A percentile compares a stretch with the other conserved stretches of the same genome.
Conservation (phyloP, 805 yeast genomes). For the Wickerhamiella brachini region DNA sequence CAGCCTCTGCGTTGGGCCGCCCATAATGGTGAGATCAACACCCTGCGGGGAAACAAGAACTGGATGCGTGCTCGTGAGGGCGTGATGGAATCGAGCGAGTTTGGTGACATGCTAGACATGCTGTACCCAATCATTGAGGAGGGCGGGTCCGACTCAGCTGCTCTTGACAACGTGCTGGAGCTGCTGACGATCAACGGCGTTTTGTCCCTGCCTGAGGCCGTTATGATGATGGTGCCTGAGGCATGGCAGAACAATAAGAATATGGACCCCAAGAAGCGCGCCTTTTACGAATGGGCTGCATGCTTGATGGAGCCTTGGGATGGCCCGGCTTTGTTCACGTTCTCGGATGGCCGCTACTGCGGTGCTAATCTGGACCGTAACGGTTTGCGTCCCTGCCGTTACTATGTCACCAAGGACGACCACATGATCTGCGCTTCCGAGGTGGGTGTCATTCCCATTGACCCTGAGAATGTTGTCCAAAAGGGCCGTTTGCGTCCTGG, state of each 20-base stretch:
- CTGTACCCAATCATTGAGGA: conserved; percentile 93
- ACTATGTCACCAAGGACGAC: conserved; percentile 87
- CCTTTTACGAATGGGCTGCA: conserved; percentile 98
- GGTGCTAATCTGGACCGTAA: conserved; percentile 97
- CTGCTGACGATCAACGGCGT: conserved; percentile 84
- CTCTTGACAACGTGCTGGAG: conserved; percentile 90
- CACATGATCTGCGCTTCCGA: conserved; percentile 96
- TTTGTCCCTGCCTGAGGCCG: conserved; percentile 86
- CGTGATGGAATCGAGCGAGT: conserved; percentile 74
- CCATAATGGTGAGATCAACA: conserved; percentile 96
- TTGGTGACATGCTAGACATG: conserved; percentile 83
- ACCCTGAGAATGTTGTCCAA: conserved; percentile 63
- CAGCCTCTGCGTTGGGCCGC: conserved; percentile 97
- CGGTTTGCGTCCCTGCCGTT: conserved; percentile 96
- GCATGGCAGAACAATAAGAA: conserved; percentile 84
- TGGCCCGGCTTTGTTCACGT: conserved; percentile 94
- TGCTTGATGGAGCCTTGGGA: conserved; percentile 99
- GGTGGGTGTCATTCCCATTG: conserved; percentile 91
- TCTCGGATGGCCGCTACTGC: conserved; percentile 94
- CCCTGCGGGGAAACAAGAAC: conserved; percentile 92
- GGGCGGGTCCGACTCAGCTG: conserved; percentile 98
- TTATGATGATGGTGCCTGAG: conserved; percentile 94
- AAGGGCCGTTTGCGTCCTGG: conserved; percentile 96
- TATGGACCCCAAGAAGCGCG: conserved; percentile 84
- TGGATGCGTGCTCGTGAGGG: conserved; percentile 99